A percentile compares a stretch with the other conserved stretches of the same genome.
Conservation (phyloP, 257 asterid species). For the Plantago elongata region DNA sequence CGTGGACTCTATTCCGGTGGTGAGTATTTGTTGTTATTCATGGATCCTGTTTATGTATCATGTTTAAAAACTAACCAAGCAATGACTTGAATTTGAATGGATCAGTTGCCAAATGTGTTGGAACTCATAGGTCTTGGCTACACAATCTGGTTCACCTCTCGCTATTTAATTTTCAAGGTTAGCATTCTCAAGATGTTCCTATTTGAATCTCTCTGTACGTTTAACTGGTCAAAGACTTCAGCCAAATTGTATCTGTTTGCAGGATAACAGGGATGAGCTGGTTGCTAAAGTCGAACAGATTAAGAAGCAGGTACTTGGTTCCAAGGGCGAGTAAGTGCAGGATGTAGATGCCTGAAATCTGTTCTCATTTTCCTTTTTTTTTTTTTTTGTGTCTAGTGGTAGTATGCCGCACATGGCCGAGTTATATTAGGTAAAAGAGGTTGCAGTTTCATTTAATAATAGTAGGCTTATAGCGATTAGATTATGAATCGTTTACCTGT, state of each 20-base stretch:
- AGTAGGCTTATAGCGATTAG: not conserved
- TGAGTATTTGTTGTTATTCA: conserved; percentile 19
- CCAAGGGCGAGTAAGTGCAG: conserved; percentile 25
- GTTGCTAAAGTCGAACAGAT: conserved; percentile 51
- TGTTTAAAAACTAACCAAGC: conserved; percentile 10
- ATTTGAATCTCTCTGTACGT: not conserved
- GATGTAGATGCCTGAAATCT: not conserved
- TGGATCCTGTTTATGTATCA: not conserved
- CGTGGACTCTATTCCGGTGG: conserved; percentile 78
- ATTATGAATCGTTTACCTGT: conserved; percentile 8
- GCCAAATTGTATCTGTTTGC: conserved; percentile 26
- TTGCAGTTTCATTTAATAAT: conserved; percentile 7
- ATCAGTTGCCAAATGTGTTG: conserved; percentile 67
- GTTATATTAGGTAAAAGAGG: conserved; percentile 14
- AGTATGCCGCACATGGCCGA: conserved; percentile 1
- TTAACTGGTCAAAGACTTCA: not conserved
- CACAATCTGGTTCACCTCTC: conserved; percentile 67
- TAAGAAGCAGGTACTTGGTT: conserved; percentile 62
- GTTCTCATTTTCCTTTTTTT: not conserved
- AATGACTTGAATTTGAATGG: not conserved
- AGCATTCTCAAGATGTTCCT: not conserved
- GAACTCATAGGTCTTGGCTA: conserved; percentile 78
- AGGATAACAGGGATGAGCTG: conserved; percentile 66
- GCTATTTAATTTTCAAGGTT: conserved; percentile 78
- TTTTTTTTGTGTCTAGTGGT: conserved; percentile 6